Evolutionary conservation across 1,284 basidiomycete genomes (phyloP), one percentile per base, ranked within the genome.

Genomic region (Ceratobasidium sp.): DNA sequence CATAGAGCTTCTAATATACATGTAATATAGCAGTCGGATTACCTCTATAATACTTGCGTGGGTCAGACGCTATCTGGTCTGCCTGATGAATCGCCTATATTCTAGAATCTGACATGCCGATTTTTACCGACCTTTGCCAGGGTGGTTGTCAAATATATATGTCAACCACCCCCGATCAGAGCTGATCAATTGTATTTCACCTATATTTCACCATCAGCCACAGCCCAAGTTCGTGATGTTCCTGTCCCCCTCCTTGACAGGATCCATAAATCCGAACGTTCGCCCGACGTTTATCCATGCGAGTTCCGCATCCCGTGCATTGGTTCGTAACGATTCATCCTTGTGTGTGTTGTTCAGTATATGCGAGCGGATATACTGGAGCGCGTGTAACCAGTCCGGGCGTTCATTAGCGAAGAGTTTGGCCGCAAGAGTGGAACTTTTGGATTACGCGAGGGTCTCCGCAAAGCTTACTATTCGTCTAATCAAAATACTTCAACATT

Each of bases 261-360:
- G 23, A 1, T 62, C 60, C 6, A 23, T 12, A 48, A 62, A 62
- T 45, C 60, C 60, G 21, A 62, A 62, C 34, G 48, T 62, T 30
- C 34, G 30, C 23, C 60, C 60, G 8, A 62, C 60, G 16, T 62
- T 62, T 10, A 32, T 34, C 60, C 60, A 62, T 34, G 60, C 60
- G n/a, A 62, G 28, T 28, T 62, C 60, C 8, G 43, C 18, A 23
- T 45, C 60, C 26, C 30, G 16, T 21, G 60, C 60, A 10, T 62
- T 62, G 21, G 14, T 36, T 23, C 60, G 16, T 28, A 62, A 43
- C 26, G 60, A 62, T 14, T 46, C 45, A 9, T 48, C 60, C 45
- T 26, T 28, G n/a, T 45, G 18, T 9, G 43, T 26, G 18, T 62
- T 34, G 21, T 48, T n/a, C 6, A 46, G 60, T 2, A 62, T 16